These are phyloP conservation scores for Akanthomyces dipterigenus DNA, from an alignment of 2,329 filamentous ascomycete species.

Conservation along the genomic window DNA sequence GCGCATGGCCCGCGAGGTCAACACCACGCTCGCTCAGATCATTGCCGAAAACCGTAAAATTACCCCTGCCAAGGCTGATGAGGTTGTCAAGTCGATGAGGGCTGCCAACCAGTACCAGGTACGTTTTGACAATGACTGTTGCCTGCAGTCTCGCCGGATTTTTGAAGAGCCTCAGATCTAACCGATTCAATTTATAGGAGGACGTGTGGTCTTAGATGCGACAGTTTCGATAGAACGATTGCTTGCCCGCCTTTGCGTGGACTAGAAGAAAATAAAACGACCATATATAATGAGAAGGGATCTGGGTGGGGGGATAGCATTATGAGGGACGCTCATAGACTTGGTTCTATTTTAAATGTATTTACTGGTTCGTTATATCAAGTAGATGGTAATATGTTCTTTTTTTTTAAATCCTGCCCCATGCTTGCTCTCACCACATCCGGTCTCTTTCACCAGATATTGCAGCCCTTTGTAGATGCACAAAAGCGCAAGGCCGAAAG, in stretches of 20 bases:
- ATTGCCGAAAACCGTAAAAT: slow-evolving; percentile 78
- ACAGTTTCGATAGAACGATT: neutral
- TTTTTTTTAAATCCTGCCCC: neutral
- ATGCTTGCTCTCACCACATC: too few relatives aligned
- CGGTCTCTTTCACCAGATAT: too few relatives aligned
- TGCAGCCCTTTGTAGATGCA: too few relatives aligned
- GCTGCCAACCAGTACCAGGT: slow-evolving; percentile 94
- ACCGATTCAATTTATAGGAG: slow-evolving; percentile 42
- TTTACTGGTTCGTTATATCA: slow-evolving; percentile 5
- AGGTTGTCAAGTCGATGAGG: slow-evolving; percentile 95
- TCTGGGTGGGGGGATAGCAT: neutral
- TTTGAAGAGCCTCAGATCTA: neutral
- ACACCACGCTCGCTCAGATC: slow-evolving; percentile 77
- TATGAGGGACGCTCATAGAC: slow-evolving; percentile 4
- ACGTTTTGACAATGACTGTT: slow-evolving; percentile 25
- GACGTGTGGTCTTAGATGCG: slow-evolving; percentile 59
- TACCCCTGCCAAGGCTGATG: slow-evolving; percentile 81
- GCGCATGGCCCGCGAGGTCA: slow-evolving; percentile 94
- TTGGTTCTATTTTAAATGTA: neutral
- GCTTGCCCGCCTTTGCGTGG: neutral
- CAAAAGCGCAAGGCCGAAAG: too few relatives aligned
- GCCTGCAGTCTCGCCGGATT: neutral
- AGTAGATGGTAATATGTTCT: neutral
- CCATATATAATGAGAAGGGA: slow-evolving; percentile 2
- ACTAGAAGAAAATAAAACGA: neutral